Conservation (phyloP, 2,329 filamentous ascomycete genomes). For the Coniochaeta sp. region DNA sequence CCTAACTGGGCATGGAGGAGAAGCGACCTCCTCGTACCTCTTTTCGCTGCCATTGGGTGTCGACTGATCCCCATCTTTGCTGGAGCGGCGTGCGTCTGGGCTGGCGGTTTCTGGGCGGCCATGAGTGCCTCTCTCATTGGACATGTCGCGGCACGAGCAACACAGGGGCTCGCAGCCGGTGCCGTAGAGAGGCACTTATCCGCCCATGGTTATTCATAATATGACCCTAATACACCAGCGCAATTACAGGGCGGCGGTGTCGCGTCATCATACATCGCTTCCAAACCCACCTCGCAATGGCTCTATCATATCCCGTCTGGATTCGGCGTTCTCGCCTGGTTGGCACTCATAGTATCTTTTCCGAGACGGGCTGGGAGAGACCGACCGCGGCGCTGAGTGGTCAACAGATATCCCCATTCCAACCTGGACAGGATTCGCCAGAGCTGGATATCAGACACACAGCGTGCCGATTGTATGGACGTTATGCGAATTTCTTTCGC, state of each 20-base stretch:
- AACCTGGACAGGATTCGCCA: conserved; percentile 17
- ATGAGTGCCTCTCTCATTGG: conserved; percentile 19
- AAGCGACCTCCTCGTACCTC: conserved; percentile 26
- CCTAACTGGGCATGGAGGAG: conserved; percentile 5
- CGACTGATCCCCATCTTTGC: conserved; percentile 26
- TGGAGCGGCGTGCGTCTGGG: conserved; percentile 22
- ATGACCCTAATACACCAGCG: conserved; percentile 30
- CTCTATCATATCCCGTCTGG: conserved; percentile 25
- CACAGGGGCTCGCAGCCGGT: conserved; percentile 27
- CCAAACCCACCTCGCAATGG: conserved; percentile 23
- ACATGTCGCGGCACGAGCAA: conserved; percentile 23
- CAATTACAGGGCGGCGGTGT: conserved; percentile 22
- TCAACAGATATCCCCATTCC: conserved; percentile 14
- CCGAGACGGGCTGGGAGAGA: conserved; percentile 25
- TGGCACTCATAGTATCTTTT: conserved; percentile 21
- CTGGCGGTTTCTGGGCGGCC: conserved; percentile 27
- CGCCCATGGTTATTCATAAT: conserved; percentile 29
- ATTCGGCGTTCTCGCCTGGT: conserved; percentile 22
- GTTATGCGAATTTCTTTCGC: conserved; percentile 23
- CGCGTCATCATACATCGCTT: conserved; percentile 20
- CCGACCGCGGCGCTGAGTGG: conserved; percentile 21
- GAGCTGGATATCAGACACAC: conserved; percentile 18
- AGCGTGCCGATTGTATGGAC: conserved; percentile 19
- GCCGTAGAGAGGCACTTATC: conserved; percentile 26
- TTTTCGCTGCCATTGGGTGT: conserved; percentile 27